A percentile compares a stretch with the other conserved stretches of the same genome.
Evolutionary conservation across 179 eudicot species (phyloP).

Genomic region (Actinidia arguta): DNA sequence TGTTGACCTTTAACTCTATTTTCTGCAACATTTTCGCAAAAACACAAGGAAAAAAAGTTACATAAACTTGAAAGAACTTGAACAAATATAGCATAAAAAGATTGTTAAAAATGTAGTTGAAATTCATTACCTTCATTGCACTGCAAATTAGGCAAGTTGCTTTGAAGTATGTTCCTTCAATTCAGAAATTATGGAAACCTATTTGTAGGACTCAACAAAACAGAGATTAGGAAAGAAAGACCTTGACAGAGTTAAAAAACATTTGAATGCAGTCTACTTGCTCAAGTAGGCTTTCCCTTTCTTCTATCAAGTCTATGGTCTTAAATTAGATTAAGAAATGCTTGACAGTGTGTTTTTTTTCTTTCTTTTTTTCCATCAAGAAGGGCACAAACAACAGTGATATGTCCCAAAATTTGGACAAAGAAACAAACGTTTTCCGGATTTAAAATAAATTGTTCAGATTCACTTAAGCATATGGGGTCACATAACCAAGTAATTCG

Average conservation of each 20-base stretch:
- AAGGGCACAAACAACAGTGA: no score
- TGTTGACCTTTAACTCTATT: conserved; percentile 42
- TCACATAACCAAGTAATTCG: no score
- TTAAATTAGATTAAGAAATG: not conserved
- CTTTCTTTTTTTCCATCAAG: no score
- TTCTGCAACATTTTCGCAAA: conserved; percentile 31
- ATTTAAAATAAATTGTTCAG: no score
- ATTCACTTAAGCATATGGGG: no score
- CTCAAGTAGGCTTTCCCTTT: not conserved
- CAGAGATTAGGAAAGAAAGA: not conserved
- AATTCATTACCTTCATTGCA: not conserved
- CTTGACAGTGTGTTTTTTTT: not conserved
- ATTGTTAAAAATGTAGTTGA: not conserved
- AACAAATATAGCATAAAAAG: not conserved
- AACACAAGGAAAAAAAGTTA: not conserved
- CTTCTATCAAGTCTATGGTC: not conserved
- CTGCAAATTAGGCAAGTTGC: not conserved
- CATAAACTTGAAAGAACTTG: not conserved
- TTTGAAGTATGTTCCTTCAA: not conserved
- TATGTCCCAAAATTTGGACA: no score
- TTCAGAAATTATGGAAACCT: not conserved
- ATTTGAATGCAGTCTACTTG: no score
- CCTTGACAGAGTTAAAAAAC: not conserved
- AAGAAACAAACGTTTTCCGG: no score
- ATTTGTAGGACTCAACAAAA: not conserved